Evolutionary conservation across 2,329 filamentous ascomycete genomes (phyloP).

Genomic region (Colletotrichum simmondsii): DNA sequence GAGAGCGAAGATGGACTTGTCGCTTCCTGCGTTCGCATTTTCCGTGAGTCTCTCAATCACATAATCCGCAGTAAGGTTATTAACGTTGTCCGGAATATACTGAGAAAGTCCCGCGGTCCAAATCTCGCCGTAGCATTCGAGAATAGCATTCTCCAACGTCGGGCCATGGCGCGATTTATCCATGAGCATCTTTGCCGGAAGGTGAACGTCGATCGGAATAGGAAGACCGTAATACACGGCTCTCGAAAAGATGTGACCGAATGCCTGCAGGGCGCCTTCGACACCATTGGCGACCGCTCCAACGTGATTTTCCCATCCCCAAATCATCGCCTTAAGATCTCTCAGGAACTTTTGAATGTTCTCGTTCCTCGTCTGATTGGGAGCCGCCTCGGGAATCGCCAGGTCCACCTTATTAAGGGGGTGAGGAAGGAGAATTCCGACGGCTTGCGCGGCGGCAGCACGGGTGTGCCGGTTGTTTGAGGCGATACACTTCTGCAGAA

Average conservation of each 20-base stretch:
- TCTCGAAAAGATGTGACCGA: slow-evolving; percentile 56
- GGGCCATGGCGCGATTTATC: slow-evolving; percentile 36
- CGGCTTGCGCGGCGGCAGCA: slow-evolving; percentile 72
- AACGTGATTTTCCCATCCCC: slow-evolving; percentile 52
- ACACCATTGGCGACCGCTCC: slow-evolving; percentile 56
- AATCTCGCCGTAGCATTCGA: slow-evolving; percentile 58
- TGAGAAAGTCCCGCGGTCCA: slow-evolving; percentile 56
- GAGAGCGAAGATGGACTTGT: slow-evolving; percentile 82
- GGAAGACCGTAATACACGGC: slow-evolving; percentile 55
- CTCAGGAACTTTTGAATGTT: slow-evolving; percentile 23
- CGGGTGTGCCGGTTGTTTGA: slow-evolving; percentile 80
- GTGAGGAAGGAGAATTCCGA: slow-evolving; percentile 83
- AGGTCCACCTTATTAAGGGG: slow-evolving; percentile 46
- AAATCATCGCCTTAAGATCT: slow-evolving; percentile 55
- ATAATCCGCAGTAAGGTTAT: slow-evolving; percentile 45
- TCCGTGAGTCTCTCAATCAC: slow-evolving; percentile 72
- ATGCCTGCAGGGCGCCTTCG: slow-evolving; percentile 59
- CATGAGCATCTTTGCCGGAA: slow-evolving; percentile 46
- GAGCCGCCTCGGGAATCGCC: slow-evolving; percentile 50
- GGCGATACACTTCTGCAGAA: slow-evolving; percentile 67
- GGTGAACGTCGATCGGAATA: slow-evolving; percentile 37
- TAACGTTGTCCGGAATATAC: slow-evolving; percentile 38
- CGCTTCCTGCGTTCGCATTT: slow-evolving; percentile 82
- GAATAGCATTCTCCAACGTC: slow-evolving; percentile 55
- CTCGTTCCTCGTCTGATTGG: slow-evolving; percentile 26